Evolutionary conservation across 208 protist genomes (phyloP).

Genomic region (Leishmania amazonensis): DNA sequence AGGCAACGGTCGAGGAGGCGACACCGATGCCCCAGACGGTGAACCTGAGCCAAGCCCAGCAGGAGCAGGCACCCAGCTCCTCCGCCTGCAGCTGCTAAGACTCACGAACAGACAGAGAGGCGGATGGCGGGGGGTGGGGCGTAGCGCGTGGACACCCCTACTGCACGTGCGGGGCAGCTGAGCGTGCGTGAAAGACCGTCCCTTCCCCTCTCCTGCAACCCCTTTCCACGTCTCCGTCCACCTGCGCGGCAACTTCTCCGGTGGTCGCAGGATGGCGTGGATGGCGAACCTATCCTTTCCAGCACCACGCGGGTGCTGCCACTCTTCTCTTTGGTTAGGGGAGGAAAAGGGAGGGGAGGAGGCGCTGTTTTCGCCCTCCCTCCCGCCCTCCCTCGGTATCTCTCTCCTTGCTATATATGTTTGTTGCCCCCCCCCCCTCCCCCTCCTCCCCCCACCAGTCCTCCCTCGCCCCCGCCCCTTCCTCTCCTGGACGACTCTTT

Average conservation of each 20-base stretch:
- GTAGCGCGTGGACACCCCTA: not conserved
- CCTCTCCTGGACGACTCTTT: not conserved
- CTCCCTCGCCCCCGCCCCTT: no score
- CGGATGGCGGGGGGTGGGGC: not conserved
- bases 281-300: not conserved
- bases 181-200: not conserved
- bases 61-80: slow-evolving; percentile 29
- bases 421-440: no score
- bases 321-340: not conserved
- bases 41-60: slow-evolving; percentile 52
- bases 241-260: not conserved
- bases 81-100: slow-evolving; percentile 28
- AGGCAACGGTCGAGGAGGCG: slow-evolving; percentile 56
- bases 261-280: not conserved
- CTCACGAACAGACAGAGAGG: not conserved
- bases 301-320: not conserved
- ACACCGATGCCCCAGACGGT: slow-evolving; percentile 69
- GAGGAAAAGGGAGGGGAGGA: not conserved
- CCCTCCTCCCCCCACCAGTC: no score
- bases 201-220: not conserved
- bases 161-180: not conserved
- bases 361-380: not conserved
- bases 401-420: not conserved
- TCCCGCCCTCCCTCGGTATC: not conserved
- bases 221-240: not conserved